Base-by-base conservation (phyloP, 208 protist species). In the Trypanosoma vivax region DNA sequence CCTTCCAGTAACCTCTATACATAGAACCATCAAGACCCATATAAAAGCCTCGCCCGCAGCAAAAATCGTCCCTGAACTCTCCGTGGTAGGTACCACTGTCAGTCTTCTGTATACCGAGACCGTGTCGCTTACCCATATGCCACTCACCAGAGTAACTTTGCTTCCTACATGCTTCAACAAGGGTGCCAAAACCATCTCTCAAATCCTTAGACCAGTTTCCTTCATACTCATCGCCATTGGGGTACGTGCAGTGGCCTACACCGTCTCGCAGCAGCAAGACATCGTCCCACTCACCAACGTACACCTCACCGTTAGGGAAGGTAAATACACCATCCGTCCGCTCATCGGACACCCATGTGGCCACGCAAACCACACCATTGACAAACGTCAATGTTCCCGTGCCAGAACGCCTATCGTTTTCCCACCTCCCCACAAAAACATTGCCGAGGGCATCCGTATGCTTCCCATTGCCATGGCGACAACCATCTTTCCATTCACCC, bases 71-170 rank as follows among this genome's bases (percentile, higher is more conserved):
- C 10, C 37, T 50, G 43, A 88, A 96, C 14, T 54, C 50, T 23
- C 91, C 91, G 18, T 88, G 73, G 73, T 94, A 96, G 5, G 73
- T 46, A 24, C 80, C 76, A 13, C 87, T 66, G 13, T 59, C 67
- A 31, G 79, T 73, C 3, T 54, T 58, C 16, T 91, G 72, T 1
- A 47, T 55, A 18, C 92, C 92, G 10, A 79, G 25, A 34, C 92
- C 92, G 68, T 87, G 54, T 13, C 79, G 76, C 54, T 74, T 21
- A 42, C 86, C 76, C 2, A 65, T 41, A 5, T 24, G 9, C 88
- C 91, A 96, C 42, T 65, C 53, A 5, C 91, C 91, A 13, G 83
- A 78, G 69, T 95, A 96, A n/a, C 29, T 5, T 29, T 64, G 52
- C 2, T 52, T 53, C 11, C 60, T 63, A 43, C 63, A 60, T 1